These are phyloP conservation scores for Trichoderma polysporum DNA, from an alignment of 2,329 filamentous ascomycete species.

Conservation along the genomic window DNA sequence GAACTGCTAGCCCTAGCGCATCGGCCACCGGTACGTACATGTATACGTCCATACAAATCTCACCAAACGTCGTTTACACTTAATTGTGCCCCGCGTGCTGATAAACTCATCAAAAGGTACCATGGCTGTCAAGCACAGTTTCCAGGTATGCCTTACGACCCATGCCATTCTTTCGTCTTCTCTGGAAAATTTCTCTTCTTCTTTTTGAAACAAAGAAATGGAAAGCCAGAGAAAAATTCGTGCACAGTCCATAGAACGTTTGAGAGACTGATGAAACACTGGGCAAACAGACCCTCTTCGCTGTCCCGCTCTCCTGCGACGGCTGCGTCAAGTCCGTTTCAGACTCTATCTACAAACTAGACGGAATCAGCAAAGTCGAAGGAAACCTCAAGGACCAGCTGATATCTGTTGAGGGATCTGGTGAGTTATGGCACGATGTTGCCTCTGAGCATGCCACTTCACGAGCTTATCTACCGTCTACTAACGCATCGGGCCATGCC, in stretches of 20 bases:
- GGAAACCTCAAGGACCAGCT: slow-evolving; percentile 81
- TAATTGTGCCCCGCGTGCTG: neutral
- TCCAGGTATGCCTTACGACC: slow-evolving; percentile 41
- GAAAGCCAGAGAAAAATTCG: neutral
- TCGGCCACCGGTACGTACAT: neutral
- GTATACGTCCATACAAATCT: neutral
- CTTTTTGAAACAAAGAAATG: neutral
- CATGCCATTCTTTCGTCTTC: neutral
- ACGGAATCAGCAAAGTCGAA: slow-evolving; percentile 79
- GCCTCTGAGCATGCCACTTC: neutral
- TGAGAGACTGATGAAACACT: slow-evolving; percentile 37
- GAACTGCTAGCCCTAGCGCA: neutral
- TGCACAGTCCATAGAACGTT: slow-evolving; percentile 7
- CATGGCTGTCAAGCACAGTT: slow-evolving; percentile 47
- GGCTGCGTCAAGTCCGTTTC: slow-evolving; percentile 85
- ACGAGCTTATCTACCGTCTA: neutral
- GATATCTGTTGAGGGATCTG: slow-evolving; percentile 80
- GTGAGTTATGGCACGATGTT: slow-evolving; percentile 40
- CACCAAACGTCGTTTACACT: neutral
- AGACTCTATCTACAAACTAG: slow-evolving; percentile 70
- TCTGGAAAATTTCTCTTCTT: neutral
- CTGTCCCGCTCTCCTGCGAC: slow-evolving; percentile 90
- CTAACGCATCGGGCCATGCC: slow-evolving; percentile 19
- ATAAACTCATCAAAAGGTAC: slow-evolving; percentile 28
- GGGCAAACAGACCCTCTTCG: slow-evolving; percentile 75